A percentile compares a stretch with the other conserved stretches of the same genome.
These are phyloP conservation scores for Gaultheria prostrata DNA, from an alignment of 148 eudicot species.

Conservation along the genomic window DNA sequence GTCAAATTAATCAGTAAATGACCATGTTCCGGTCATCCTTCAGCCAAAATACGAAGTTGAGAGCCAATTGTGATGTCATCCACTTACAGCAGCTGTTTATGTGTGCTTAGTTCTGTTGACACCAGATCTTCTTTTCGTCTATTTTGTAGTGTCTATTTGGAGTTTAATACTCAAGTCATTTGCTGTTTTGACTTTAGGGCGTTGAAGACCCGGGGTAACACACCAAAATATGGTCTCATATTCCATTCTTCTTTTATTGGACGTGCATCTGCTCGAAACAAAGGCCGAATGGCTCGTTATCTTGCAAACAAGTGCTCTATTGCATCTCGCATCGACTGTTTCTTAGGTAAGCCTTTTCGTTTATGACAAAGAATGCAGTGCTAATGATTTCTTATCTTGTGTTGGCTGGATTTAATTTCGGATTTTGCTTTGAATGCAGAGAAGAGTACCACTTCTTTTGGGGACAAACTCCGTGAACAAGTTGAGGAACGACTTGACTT, in stretches of 20 bases:
- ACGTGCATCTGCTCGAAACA: slow-evolving; percentile 87
- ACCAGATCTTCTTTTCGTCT: background rate
- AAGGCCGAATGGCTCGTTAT: slow-evolving; percentile 99
- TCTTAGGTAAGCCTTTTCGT: slow-evolving; percentile 52
- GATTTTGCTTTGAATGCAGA: slow-evolving; percentile 40
- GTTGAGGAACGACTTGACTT: slow-evolving; percentile 95
- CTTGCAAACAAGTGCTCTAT: slow-evolving; percentile 99
- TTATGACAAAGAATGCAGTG: background rate
- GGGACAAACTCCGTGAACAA: slow-evolving; percentile 91
- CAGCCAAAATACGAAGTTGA: background rate
- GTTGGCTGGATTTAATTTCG: slow-evolving; percentile 11
- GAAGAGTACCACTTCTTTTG: slow-evolving; percentile 63
- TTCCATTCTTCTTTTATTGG: slow-evolving; percentile 99
- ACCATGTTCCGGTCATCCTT: background rate
- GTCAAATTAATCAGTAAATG: background rate
- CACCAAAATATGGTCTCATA: slow-evolving; percentile 95
- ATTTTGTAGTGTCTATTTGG: background rate
- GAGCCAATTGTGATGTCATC: background rate
- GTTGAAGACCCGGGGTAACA: slow-evolving; percentile 84
- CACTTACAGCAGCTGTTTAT: background rate
- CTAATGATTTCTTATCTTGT: background rate
- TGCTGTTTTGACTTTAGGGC: slow-evolving; percentile 51
- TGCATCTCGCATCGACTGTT: slow-evolving; percentile 94
- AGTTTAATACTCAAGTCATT: background rate
- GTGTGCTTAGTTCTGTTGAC: background rate